Conservation (phyloP, 2,329 filamentous ascomycete species). For the Fusarium albosuccineum region DNA sequence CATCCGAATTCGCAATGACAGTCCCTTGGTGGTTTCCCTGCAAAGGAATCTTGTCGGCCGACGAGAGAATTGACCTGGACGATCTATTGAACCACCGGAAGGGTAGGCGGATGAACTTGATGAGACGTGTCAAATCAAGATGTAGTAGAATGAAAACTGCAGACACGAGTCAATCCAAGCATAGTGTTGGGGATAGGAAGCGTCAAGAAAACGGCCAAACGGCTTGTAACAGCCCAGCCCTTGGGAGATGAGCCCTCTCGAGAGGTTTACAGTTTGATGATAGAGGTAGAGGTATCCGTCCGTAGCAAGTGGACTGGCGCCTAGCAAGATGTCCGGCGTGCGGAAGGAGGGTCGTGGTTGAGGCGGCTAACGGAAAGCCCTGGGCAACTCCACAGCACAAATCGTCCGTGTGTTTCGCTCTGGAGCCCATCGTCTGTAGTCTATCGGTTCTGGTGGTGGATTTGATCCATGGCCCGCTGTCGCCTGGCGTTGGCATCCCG, state of each 20-base stretch:
- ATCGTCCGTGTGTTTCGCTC: constrained; percentile 14
- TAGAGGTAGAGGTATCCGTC: constrained; percentile 6
- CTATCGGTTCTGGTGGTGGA: constrained; percentile 16
- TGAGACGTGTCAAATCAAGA: constrained; percentile 5
- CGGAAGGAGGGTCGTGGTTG: constrained; percentile 31
- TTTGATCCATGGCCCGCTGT: constrained; percentile 5
- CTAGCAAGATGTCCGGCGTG: constrained; percentile 9
- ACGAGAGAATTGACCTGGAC: background rate
- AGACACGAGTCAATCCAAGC: constrained; percentile 23
- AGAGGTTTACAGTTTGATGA: background rate
- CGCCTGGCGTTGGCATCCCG: constrained; percentile 12
- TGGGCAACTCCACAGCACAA: constrained; percentile 23
- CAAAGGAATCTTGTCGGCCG: background rate
- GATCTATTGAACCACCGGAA: too few relatives aligned
- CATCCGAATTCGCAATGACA: constrained; percentile 33
- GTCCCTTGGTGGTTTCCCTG: background rate
- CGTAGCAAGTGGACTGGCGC: constrained; percentile 7
- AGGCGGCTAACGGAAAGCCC: constrained; percentile 31
- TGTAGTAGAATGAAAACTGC: constrained; percentile 11
- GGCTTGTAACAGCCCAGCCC: constrained; percentile 4
- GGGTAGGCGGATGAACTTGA: background rate
- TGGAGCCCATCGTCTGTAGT: constrained; percentile 14
- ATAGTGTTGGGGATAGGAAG: constrained; percentile 13
- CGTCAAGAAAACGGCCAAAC: background rate
- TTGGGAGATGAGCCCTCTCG: constrained; percentile 15